phyloP scores from a whole-genome alignment of 495 filamentous ascomycete species.

The Amniculicola lignicola region DNA sequence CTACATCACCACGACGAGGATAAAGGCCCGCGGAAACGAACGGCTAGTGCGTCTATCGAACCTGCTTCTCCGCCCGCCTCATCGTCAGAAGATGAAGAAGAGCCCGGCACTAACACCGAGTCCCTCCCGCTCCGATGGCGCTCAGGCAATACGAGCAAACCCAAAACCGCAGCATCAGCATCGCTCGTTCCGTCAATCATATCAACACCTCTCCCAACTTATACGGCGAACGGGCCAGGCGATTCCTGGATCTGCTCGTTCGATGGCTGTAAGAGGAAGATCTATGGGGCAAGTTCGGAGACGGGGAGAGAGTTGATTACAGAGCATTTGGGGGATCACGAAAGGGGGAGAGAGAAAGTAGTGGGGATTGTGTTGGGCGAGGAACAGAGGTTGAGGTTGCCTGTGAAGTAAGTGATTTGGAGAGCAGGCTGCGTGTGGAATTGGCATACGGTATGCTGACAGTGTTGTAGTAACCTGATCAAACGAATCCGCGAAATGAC shows the following conservation, averaged over 20 bases:
- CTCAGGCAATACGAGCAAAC: slow-evolving; percentile 27
- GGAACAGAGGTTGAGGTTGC: slow-evolving; percentile 49
- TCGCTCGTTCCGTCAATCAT: slow-evolving; percentile 35
- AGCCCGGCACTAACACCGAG: slow-evolving; percentile 7
- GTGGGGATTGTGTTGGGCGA: slow-evolving; percentile 57
- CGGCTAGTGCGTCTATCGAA: slow-evolving; percentile 15
- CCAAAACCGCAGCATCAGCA: slow-evolving; percentile 17
- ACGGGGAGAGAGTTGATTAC: slow-evolving; percentile 58
- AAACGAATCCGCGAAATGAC: slow-evolving; percentile 38
- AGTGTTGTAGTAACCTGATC: slow-evolving; percentile 33
- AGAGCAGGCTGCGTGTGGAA: not conserved
- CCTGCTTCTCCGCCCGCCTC: slow-evolving; percentile 11
- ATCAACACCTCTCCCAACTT: slow-evolving; percentile 48
- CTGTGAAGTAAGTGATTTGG: slow-evolving; percentile 52
- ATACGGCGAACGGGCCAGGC: slow-evolving; percentile 51
- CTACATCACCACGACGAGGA: not conserved
- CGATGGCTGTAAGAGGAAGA: slow-evolving; percentile 61
- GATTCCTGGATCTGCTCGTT: slow-evolving; percentile 70
- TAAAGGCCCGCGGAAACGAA: slow-evolving; percentile 16
- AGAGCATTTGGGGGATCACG: slow-evolving; percentile 64
- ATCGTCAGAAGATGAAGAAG: not conserved
- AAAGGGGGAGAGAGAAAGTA: slow-evolving; percentile 56
- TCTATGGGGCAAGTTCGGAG: slow-evolving; percentile 57
- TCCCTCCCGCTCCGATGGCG: slow-evolving; percentile 40
- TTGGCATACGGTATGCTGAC: not conserved